Conservation (phyloP, 768 basidiomycete species). For the Tylopilus cervinicoccineus region DNA sequence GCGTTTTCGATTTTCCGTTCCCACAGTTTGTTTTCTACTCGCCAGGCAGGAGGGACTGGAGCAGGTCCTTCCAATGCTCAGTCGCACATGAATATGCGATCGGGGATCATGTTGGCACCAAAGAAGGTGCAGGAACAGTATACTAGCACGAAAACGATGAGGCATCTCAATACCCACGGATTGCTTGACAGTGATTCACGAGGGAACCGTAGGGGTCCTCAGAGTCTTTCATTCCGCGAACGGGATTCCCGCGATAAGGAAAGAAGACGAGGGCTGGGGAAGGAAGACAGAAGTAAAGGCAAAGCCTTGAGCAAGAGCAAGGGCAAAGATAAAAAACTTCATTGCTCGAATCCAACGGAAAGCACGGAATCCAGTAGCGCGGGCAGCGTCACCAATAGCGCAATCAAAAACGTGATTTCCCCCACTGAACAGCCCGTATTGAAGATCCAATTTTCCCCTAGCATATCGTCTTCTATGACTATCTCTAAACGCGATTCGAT, state of each 20-base stretch:
- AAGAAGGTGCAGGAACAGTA: slow-evolving; percentile 75
- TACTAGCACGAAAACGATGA: slow-evolving; percentile 71
- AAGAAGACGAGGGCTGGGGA: slow-evolving; percentile 14
- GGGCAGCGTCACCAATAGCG: slow-evolving; percentile 20
- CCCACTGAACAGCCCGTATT: slow-evolving; percentile 4
- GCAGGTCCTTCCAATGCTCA: slow-evolving; percentile 8
- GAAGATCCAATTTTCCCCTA: slow-evolving; percentile 17
- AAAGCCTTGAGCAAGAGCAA: slow-evolving; percentile 31
- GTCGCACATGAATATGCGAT: slow-evolving; percentile 27
- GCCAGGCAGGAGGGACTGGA: slow-evolving; percentile 8
- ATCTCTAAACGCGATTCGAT: slow-evolving; percentile 1
- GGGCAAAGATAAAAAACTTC: slow-evolving; percentile 25
- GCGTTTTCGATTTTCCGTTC: slow-evolving; percentile 79
- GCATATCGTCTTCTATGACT: slow-evolving; percentile 15
- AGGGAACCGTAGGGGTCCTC: slow-evolving; percentile 16
- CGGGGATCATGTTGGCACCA: slow-evolving; percentile 61
- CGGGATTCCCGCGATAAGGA: slow-evolving; percentile 24
- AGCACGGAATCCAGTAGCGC: slow-evolving; percentile 31
- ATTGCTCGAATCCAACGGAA: slow-evolving; percentile 25
- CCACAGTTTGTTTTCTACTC: slow-evolving; percentile 33
- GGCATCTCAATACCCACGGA: slow-evolving; percentile 64
- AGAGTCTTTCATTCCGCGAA: slow-evolving; percentile 14
- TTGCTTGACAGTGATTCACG: slow-evolving; percentile 47
- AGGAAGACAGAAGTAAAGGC: slow-evolving; percentile 18
- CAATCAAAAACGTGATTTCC: slow-evolving; percentile 7